Base-by-base conservation (phyloP, 139 green algal species). In the Mychonastes homosphaera region DNA sequence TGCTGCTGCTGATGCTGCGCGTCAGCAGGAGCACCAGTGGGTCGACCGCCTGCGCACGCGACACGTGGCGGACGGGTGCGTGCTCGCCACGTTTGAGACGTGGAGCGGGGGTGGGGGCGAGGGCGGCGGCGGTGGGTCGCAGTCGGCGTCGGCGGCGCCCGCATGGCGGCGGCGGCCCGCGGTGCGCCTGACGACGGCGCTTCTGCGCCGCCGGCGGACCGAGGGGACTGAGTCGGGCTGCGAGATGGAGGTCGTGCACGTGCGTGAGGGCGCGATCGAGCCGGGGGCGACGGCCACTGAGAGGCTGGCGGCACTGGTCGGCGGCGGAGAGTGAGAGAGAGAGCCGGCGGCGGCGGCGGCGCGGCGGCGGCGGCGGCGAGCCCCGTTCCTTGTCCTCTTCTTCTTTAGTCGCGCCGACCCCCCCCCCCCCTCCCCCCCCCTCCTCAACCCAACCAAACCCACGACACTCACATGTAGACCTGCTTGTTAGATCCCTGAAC, bases 261-360 rank as follows among this genome's bases (percentile, higher is more conserved):
- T 65, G 47, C 58, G 57, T 34, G 58, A 65, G 30, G n/a, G 47
- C 10, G 46, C 57, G 46, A 57, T 65, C 47, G 27, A 27, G 12
- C 16, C 28, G 15, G 46, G 30, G 18, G 49, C 6, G 24, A 57
- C 58, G 6, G 47, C 47, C 3, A 65, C 58, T 28, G 47, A 35
- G 24, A 35, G 26, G 12, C 57, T 65, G 38, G 47, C 18, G 27
- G 58, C 58, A 2, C 33, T 65, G 34, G 58, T 36, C 32, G 47
- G 24, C 23, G 52, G 15, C 1, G n/a, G n/a, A n/a, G n/a, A n/a
- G n/a, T n/a, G n/a, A n/a, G n/a, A n/a, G n/a, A n/a, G n/a, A n/a
- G n/a, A n/a, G n/a, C n/a, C n/a, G n/a, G n/a, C n/a, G n/a, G n/a
- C n/a, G n/a, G n/a, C n/a, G n/a, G n/a, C n/a, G n/a, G n/a, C n/a